Evolutionary conservation across 345 rosid species (phyloP).

Genomic region (Citrus hindsii): DNA sequence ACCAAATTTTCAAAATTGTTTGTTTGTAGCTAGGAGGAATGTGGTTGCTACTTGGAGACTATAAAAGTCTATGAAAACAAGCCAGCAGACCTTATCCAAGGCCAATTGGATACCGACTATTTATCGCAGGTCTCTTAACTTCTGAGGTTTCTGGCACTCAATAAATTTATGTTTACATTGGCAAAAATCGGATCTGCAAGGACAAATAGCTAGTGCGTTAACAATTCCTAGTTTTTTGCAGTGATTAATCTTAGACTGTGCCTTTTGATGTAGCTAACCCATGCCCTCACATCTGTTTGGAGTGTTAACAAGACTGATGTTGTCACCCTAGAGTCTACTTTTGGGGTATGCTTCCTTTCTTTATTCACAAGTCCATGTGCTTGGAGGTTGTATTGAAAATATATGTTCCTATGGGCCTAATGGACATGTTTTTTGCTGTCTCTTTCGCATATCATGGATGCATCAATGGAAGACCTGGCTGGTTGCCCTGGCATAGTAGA

Average conservation of each 20-base stretch:
- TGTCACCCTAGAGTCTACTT: conserved; percentile 91
- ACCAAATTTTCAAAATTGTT: not conserved
- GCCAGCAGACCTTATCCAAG: conserved; percentile 91
- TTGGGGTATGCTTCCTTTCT: conserved; percentile 53
- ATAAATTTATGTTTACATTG: not conserved
- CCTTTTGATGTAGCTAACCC: conserved; percentile 49
- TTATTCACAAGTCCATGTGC: not conserved
- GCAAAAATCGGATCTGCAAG: not conserved
- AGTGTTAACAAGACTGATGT: conserved; percentile 94
- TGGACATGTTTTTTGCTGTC: conserved; percentile 42
- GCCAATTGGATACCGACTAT: conserved; percentile 89
- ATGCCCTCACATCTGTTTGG: conserved; percentile 73
- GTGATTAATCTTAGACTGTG: conserved; percentile 9
- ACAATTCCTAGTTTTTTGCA: not conserved
- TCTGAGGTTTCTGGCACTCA: not conserved
- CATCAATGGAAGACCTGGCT: conserved; percentile 92
- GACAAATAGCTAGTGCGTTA: not conserved
- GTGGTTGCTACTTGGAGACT: conserved; percentile 95
- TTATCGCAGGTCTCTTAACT: conserved; percentile 55
- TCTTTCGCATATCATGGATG: conserved; percentile 81
- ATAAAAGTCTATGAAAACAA: conserved; percentile 90
- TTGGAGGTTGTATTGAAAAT: not conserved
- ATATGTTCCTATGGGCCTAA: not conserved
- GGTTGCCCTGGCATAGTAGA: conserved; percentile 94
- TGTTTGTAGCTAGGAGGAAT: conserved; percentile 81